Conservation (phyloP, 192 early-diverging fungal genomes). For the Thamnidium elegans region DNA sequence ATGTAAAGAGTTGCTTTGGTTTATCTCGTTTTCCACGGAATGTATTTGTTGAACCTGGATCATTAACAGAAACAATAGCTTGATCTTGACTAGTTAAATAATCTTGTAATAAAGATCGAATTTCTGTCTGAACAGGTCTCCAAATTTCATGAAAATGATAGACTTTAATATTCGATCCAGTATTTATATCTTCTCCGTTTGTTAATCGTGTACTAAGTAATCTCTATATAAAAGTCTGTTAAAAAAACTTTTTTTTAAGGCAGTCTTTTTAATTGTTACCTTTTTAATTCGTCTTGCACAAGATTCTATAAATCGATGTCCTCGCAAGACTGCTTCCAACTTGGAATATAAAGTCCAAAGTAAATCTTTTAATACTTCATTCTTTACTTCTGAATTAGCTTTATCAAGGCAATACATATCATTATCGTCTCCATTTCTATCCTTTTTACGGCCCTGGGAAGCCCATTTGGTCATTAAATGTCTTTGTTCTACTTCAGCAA, state of each 20-base stretch:
- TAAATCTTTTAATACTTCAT: conserved; percentile 72
- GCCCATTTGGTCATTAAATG: conserved; percentile 22
- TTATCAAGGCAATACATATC: conserved; percentile 51
- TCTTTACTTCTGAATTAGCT: conserved; percentile 52
- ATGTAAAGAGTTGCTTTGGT: conserved; percentile 38
- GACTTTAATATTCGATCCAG: conserved; percentile 35
- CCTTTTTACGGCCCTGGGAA: background rate
- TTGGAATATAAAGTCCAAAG: conserved; percentile 76
- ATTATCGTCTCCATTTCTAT: conserved; percentile 16
- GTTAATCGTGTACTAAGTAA: background rate
- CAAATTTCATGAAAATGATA: background rate
- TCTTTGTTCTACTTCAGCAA: conserved; percentile 72
- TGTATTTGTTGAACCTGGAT: conserved; percentile 14
- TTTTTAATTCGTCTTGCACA: conserved; percentile 52
- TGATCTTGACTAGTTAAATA: conserved; percentile 44
- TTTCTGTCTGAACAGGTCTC: conserved; percentile 17
- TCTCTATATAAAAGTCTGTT: background rate
- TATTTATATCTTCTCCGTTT: conserved; percentile 25
- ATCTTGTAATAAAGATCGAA: conserved; percentile 41
- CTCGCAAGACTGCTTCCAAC: conserved; percentile 69
- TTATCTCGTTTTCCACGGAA: conserved; percentile 12
- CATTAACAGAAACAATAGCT: conserved; percentile 31
- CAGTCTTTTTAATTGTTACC: conserved; percentile 21
- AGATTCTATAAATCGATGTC: conserved; percentile 68
- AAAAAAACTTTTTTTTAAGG: too few relatives aligned